Evolutionary conservation across 2,329 filamentous ascomycete genomes (phyloP).

Genomic region (Sporothrix brunneoviolacea): DNA sequence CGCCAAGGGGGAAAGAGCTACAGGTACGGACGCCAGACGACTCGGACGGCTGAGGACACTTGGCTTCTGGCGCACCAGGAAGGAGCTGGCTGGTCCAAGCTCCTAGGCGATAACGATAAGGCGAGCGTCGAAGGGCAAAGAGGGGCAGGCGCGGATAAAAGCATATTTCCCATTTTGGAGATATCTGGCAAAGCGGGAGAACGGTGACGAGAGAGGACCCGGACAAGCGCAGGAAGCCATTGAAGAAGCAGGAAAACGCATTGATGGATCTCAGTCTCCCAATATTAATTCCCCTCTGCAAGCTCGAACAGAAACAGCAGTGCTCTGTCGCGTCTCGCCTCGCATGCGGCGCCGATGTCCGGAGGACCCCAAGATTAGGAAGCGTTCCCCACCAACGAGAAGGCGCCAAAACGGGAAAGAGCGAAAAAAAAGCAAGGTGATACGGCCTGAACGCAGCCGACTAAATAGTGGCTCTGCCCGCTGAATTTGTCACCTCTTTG

Average conservation of each 20-base stretch:
- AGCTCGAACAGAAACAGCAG: no score
- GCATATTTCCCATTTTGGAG: neutral
- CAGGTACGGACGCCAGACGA: no score
- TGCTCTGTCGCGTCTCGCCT: no score
- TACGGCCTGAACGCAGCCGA: neutral
- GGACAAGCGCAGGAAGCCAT: no score
- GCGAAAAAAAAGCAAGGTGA: neutral
- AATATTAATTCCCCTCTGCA: no score
- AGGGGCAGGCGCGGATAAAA: no score
- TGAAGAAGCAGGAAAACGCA: no score
- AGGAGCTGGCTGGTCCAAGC: constrained; percentile 12
- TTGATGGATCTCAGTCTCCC: no score
- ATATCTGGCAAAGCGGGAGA: neutral
- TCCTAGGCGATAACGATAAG: constrained; percentile 17
- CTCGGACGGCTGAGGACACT: no score
- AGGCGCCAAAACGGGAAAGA: constrained; percentile 4
- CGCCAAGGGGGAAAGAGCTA: neutral
- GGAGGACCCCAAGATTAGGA: neutral
- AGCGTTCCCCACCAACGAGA: neutral
- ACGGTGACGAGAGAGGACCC: no score
- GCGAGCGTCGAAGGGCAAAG: neutral
- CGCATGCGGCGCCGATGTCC: neutral
- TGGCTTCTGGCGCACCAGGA: constrained; percentile 6
- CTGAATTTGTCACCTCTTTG: neutral
- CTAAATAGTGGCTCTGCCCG: constrained; percentile 4